A percentile compares a stretch with the other conserved stretches of the same genome.
Evolutionary conservation across 345 rosid species (phyloP).

Genomic region (Corchorus capsularis): DNA sequence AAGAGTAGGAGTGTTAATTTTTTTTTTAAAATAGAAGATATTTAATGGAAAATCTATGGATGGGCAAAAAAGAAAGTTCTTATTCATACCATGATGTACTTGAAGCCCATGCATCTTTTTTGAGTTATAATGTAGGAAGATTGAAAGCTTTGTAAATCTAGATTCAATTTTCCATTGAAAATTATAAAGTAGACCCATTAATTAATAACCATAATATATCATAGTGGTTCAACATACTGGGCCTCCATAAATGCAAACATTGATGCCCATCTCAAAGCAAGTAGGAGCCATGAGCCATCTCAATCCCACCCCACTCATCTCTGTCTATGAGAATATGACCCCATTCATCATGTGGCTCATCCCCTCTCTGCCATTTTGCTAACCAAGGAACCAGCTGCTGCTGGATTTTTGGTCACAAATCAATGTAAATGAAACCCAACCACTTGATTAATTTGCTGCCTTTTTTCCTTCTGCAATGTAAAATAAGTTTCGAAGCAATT

Average conservation of each 20-base stretch:
- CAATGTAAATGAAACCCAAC: not conserved
- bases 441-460: not conserved
- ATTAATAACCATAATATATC: not conserved
- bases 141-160: not conserved
- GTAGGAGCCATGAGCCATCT: not conserved
- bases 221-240: constrained; percentile 8
- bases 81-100: not conserved
- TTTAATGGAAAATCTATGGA: too few species aligned
- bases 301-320: constrained; percentile 13
- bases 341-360: constrained; percentile 26
- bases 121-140: not conserved
- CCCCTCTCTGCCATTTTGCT: constrained; percentile 16
- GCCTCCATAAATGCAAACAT: constrained; percentile 24
- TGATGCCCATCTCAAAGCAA: constrained; percentile 23
- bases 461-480: not conserved
- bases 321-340: constrained; percentile 19
- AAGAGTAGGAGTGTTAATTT: too few species aligned
- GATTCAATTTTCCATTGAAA: not conserved
- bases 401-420: not conserved
- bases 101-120: not conserved
- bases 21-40: too few species aligned
- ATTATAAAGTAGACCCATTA: not conserved
- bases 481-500: not conserved
- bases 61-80: too few species aligned
- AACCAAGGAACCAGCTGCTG: constrained; percentile 13